Evolutionary conservation across 2,329 filamentous ascomycete genomes (phyloP).

Genomic region (Metarhizium sp.): DNA sequence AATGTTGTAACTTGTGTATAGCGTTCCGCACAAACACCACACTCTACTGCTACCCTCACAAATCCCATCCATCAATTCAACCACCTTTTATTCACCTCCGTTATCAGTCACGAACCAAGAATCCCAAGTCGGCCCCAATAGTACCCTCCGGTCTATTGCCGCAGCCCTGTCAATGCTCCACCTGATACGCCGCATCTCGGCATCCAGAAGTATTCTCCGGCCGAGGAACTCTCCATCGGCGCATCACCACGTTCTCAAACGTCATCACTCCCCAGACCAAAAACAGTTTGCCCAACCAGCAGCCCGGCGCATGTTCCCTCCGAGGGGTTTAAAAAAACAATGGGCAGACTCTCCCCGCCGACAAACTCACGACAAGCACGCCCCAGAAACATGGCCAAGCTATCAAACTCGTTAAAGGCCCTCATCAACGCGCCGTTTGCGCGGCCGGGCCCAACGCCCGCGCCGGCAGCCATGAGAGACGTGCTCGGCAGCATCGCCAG

Average conservation of each 20-base stretch:
- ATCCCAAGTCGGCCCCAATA: too few species aligned
- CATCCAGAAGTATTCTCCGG: conserved; percentile 1
- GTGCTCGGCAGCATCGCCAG: conserved; percentile 56
- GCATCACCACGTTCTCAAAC: not conserved
- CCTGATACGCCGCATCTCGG: not conserved
- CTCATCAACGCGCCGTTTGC: conserved; percentile 64
- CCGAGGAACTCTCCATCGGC: not conserved
- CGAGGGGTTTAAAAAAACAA: not conserved
- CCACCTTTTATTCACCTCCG: too few species aligned
- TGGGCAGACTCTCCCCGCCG: not conserved
- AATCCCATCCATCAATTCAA: too few species aligned
- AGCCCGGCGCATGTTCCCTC: too few species aligned
- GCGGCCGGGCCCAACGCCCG: conserved; percentile 54
- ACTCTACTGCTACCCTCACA: too few species aligned
- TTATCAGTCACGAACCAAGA: too few species aligned
- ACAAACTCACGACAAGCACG: not conserved
- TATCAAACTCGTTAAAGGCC: conserved; percentile 61
- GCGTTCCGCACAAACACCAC: too few species aligned
- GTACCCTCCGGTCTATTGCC: too few species aligned
- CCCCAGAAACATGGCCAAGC: conserved; percentile 53
- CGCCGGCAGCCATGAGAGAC: conserved; percentile 51
- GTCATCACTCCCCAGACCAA: not conserved
- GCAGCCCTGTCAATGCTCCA: too few species aligned
- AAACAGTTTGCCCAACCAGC: not conserved
- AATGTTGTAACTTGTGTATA: too few species aligned